A percentile compares a stretch with the other conserved stretches of the same genome.
These are phyloP conservation scores for Sporothrix globosa DNA, from an alignment of 2,329 filamentous ascomycete genomes.

Conservation along the genomic window DNA sequence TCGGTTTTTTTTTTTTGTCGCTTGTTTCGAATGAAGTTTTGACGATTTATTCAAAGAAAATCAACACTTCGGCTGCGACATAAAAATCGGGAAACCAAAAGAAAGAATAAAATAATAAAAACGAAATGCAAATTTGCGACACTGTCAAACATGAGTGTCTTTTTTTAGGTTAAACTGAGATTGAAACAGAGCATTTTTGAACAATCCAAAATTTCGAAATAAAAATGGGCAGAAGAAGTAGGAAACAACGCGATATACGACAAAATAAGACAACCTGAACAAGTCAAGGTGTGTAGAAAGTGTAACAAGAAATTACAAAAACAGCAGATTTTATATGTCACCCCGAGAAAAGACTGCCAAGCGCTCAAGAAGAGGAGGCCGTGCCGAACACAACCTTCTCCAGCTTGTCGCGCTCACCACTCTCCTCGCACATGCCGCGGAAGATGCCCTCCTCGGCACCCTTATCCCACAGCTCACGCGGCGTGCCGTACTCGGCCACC, in stretches of 20 bases:
- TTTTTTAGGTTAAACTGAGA: background rate
- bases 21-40: background rate
- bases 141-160: background rate
- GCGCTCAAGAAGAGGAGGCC: constrained; percentile 24
- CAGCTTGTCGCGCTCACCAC: constrained; percentile 61
- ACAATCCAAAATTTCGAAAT: background rate
- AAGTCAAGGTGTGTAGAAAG: background rate
- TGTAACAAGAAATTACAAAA: constrained; percentile 2
- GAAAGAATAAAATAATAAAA: background rate
- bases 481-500: constrained; percentile 69
- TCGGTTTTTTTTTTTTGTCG: background rate
- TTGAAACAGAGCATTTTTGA: background rate
- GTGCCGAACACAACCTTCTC: constrained; percentile 50
- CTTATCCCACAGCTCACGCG: constrained; percentile 62
- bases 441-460: constrained; percentile 57
- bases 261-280: background rate
- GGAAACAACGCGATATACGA: background rate
- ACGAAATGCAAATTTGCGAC: background rate
- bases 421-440: constrained; percentile 64
- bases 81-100: background rate
- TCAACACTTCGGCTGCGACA: background rate
- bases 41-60: background rate
- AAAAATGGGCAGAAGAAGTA: background rate
- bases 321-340: background rate
- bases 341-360: background rate